Percentiles rank a stretch among this genome's conserved stretches.
Evolutionary conservation across 129 eudicot genomes (phyloP).

Genomic region (Erigeron canadensis): DNA sequence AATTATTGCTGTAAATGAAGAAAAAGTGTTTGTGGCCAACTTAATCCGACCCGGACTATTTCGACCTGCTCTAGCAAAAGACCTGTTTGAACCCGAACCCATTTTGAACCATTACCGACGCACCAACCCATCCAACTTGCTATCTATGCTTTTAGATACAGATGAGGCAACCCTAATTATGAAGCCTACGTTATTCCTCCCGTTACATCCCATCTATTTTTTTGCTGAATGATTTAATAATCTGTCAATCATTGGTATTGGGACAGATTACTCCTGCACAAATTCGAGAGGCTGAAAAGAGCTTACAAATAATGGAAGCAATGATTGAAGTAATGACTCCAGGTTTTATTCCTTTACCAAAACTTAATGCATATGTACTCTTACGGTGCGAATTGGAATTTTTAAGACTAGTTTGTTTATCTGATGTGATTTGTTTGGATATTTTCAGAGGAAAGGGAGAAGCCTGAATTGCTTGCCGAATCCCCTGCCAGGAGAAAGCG

Average conservation of each 20-base stretch:
- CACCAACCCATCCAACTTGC: neutral
- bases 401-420: neutral
- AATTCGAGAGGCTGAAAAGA: constrained; percentile 96
- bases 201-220: neutral
- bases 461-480: constrained; percentile 93
- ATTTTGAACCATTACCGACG: neutral
- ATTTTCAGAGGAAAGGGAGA: constrained; percentile 88
- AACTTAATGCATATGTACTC: neutral
- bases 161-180: neutral
- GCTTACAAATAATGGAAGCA: constrained; percentile 74
- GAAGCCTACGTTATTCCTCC: neutral
- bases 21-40: neutral
- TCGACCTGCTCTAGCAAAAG: neutral
- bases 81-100: neutral
- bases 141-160: neutral
- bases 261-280: constrained; percentile 89
- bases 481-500: constrained; percentile 78
- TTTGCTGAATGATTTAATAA: neutral
- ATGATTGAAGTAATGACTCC: constrained; percentile 97
- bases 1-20: neutral
- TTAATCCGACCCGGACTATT: neutral
- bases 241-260: constrained; percentile 10
- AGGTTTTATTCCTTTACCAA: constrained; percentile 41
- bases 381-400: neutral
- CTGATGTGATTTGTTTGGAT: neutral